Evolutionary conservation across 129 eudicot species (phyloP).

Genomic region (Heracleum sosnowskyi): DNA sequence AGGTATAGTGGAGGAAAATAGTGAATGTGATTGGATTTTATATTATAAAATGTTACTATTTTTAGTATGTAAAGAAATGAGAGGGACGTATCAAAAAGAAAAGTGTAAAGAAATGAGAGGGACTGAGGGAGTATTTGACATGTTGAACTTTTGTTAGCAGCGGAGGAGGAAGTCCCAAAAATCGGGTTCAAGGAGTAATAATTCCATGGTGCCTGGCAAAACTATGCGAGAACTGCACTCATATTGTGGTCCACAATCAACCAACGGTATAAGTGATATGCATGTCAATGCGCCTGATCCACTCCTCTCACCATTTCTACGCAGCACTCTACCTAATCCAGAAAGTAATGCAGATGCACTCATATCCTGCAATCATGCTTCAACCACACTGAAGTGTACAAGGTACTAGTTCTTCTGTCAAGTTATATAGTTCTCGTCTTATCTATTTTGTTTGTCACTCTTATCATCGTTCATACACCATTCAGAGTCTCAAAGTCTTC

Average conservation of each 20-base stretch:
- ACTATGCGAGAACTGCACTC: constrained; percentile 33
- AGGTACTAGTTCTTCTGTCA: constrained; percentile 27
- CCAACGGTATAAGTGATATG: constrained; percentile 16
- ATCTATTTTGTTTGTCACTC: not conserved
- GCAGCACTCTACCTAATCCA: constrained; percentile 31
- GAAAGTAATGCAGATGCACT: constrained; percentile 7
- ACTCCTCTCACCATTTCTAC: constrained; percentile 53
- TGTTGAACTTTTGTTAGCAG: constrained; percentile 24
- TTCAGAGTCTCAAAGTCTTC: too few relatives aligned
- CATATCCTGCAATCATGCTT: constrained; percentile 13
- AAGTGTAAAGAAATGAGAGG: too few relatives aligned
- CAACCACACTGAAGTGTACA: constrained; percentile 24
- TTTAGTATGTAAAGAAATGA: too few relatives aligned
- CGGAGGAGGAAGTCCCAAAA: constrained; percentile 55
- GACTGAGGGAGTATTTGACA: too few relatives aligned
- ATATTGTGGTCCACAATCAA: constrained; percentile 18
- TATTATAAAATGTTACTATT: too few relatives aligned
- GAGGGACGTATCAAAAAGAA: too few relatives aligned
- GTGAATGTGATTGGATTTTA: too few relatives aligned
- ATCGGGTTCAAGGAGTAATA: constrained; percentile 48
- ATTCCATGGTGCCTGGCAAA: constrained; percentile 22
- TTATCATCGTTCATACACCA: too few relatives aligned
- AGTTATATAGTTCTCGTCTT: not conserved
- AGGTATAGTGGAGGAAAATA: too few relatives aligned
- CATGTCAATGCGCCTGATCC: constrained; percentile 64